Percentiles rank a stretch among this genome's conserved stretches.
These are phyloP conservation scores for Roridomyces roridus DNA, from an alignment of 768 basidiomycete genomes.

Conservation along the genomic window DNA sequence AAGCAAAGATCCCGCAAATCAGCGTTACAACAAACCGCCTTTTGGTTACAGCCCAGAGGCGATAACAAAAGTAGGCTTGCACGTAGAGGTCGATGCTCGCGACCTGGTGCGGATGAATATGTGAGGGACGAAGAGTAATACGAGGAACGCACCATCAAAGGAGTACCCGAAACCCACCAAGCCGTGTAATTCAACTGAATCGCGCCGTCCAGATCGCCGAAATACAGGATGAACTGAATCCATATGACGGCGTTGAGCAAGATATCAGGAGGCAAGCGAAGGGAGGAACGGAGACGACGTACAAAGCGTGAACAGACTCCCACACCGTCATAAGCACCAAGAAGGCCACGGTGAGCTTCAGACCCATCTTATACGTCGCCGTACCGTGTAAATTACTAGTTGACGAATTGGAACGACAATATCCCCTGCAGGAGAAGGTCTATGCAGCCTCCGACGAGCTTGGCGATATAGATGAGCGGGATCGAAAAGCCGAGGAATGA, in stretches of 20 bases:
- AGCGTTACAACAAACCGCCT: slow-evolving; percentile 30
- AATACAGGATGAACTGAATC: slow-evolving; percentile 35
- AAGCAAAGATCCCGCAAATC: slow-evolving; percentile 28
- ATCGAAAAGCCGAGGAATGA: not conserved
- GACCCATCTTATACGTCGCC: slow-evolving; percentile 27
- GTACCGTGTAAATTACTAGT: slow-evolving; percentile 33
- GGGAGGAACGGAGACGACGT: too few species aligned
- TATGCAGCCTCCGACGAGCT: slow-evolving; percentile 37
- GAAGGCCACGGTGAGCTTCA: slow-evolving; percentile 29
- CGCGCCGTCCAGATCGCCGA: slow-evolving; percentile 35
- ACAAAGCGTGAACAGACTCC: slow-evolving; percentile 40
- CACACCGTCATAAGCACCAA: slow-evolving; percentile 34
- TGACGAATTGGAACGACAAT: slow-evolving; percentile 34
- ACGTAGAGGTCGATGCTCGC: slow-evolving; percentile 39
- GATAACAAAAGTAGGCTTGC: slow-evolving; percentile 37
- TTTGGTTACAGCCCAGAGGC: slow-evolving; percentile 36
- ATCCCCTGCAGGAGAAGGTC: slow-evolving; percentile 39
- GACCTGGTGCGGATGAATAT: slow-evolving; percentile 27
- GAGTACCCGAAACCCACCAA: slow-evolving; percentile 40
- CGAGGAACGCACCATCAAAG: slow-evolving; percentile 32
- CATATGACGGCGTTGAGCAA: slow-evolving; percentile 36
- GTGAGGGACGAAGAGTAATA: not conserved
- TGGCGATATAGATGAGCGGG: too few species aligned
- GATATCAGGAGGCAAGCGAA: too few species aligned
- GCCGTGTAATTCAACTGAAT: slow-evolving; percentile 36